Percentiles rank a stretch among this genome's conserved stretches.
These are phyloP conservation scores for Blastobotrys illinoisensis DNA, from an alignment of 1,139 yeast species.

Conservation along the genomic window DNA sequence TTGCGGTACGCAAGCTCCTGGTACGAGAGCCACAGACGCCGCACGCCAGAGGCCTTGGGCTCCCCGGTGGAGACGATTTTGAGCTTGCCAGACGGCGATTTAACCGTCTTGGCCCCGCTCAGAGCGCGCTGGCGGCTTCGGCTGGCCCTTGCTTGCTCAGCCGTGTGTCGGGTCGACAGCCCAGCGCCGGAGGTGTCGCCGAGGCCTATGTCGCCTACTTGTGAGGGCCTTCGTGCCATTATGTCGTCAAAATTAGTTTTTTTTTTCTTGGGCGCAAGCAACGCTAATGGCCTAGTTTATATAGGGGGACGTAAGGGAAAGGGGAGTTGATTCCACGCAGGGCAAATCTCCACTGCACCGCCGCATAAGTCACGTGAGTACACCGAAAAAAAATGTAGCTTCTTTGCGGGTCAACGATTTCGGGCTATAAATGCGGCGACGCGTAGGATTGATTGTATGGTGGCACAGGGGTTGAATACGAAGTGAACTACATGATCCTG, in stretches of 20 bases:
- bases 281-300: background rate
- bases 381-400: background rate
- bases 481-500: no score
- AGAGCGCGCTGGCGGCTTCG: slow-evolving; percentile 33
- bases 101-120: slow-evolving; percentile 25
- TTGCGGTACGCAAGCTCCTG: slow-evolving; percentile 62
- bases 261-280: no score
- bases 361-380: background rate
- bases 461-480: no score
- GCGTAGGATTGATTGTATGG: no score
- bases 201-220: slow-evolving; percentile 33
- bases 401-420: background rate
- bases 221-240: slow-evolving; percentile 2
- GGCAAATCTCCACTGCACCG: background rate
- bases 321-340: background rate
- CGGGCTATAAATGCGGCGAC: background rate
- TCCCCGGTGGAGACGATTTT: slow-evolving; percentile 3
- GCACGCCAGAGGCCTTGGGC: slow-evolving; percentile 16
- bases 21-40: slow-evolving; percentile 43
- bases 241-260: background rate
- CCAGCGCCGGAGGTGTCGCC: slow-evolving; percentile 39
- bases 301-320: background rate
- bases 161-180: slow-evolving; percentile 34
- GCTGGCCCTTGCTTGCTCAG: slow-evolving; percentile 29
- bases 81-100: slow-evolving; percentile 10